Base-by-base conservation (phyloP, 177 flowering plant species). In the Vitis hybrid region DNA sequence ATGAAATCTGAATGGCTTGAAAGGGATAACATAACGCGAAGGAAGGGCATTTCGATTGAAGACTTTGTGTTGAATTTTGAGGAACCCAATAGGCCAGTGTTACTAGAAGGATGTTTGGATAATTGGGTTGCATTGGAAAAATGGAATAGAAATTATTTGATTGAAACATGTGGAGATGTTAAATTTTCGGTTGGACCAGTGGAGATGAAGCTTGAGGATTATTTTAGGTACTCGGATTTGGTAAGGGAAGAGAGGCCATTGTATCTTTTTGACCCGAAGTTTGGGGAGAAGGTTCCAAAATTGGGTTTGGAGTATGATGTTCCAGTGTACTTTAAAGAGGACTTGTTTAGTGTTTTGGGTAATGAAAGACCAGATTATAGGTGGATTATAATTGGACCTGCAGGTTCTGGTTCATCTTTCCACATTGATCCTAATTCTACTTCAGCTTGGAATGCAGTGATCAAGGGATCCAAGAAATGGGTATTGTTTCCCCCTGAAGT, bases 381-480 rank as follows among this genome's bases (percentile, higher is more conserved):
- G 67, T 95, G 98, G 99, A 79, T 93, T 49, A 95, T 95, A 56
- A 83, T 93, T 62, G 98, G 98, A 30, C 98, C 99, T 8, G 88
- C 97, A 3, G 97, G 98, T 21, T 91, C 97, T 26, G 99, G 98
- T 59, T 95, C 98, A 3, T 93, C 98, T 4, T 95, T 95, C 57
- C 99, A 95, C 72, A 91, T 95, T 64, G 99, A 95, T 80, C 98
- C 99, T 15, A 95, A 95, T 77, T 95, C 99, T 10, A 95, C 99
- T 14, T 95, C 99, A 5, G 99, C 99, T 67, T 95, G 99, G 98
- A 95, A 95, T 85, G 97, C 95, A 1, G 95, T 95, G 62, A 82
- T 95, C 62, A 90, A 78, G 72, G 98, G 99, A 54, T 93, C 97
- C 12, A 93, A 95, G 84, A 95, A 95, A 73, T 93, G 99, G 98